Base-by-base conservation (phyloP, 176 grass and related monocot genomes). In the Avena atlantica region DNA sequence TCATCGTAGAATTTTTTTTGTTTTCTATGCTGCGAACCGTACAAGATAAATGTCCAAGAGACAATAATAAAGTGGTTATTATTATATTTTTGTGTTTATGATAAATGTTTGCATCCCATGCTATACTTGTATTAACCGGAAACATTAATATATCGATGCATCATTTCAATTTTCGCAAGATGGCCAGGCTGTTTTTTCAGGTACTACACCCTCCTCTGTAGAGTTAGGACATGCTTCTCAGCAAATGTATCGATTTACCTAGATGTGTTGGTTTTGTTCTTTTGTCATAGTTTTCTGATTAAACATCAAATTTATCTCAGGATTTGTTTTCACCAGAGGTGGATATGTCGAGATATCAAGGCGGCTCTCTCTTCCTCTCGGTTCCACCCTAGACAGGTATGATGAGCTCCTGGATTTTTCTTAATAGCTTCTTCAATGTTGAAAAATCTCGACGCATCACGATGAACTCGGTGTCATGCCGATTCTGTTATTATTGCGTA, bases 321-420 rank as follows among this genome's bases (percentile, higher is more conserved):
- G 96, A 88, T 98, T 92, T 93, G 92, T 98, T 90, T 92, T 93
- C 70, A 96, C 92, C 53, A 91, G 89, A 94, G 96, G 96, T 47
- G 93, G 93, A 51, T 98, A 98, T 83, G 92, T 96, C 53, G 96
- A 98, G 83, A 89, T 96, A 81, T 98, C 96, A 55, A 98, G 89
- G 89, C 91, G 84, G 50, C 85, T 98, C 1, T 92, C 96, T 86
- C 96, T 98, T 92, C 92, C 96, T 80, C 78, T 96, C 9, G 96
- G 96, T 87, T 98, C 96, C 12, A 98, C 96, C 10, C 92, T 98
- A 82, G 96, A 98, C 77, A 96, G 96, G 96, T 98, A 89, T 47
- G 53, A 69, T 8, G 37, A 83, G 20, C 60, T 82, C 67, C 52
- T 86, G 9, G 52, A 72, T 36, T 51, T 82, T 84, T 1, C 77